A percentile compares a stretch with the other conserved stretches of the same genome.
Conservation (phyloP, 2,329 filamentous ascomycete genomes). For the Neonectria magnoliae region DNA sequence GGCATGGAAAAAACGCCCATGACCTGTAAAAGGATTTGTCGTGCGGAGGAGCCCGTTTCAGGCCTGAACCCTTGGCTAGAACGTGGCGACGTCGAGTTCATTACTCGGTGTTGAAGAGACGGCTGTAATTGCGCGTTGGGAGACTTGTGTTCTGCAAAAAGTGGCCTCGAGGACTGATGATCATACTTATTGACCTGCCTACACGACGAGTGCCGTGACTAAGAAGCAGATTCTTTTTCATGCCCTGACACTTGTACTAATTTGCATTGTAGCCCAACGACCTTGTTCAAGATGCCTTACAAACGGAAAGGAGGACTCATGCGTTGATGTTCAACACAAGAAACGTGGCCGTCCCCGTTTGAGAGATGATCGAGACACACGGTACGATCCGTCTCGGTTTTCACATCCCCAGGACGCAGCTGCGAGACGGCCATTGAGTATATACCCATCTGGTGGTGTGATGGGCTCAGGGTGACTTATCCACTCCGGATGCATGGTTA, state of each 20-base stretch:
- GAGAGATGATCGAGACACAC: constrained; percentile 73
- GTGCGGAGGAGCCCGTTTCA: not conserved
- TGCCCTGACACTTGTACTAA: constrained; percentile 44
- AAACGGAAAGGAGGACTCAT: constrained; percentile 83
- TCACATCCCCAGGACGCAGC: constrained; percentile 57
- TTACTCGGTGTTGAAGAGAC: too few relatives aligned
- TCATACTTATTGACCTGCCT: not conserved
- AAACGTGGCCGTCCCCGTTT: constrained; percentile 82
- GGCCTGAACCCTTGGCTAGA: not conserved
- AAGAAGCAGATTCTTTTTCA: not conserved
- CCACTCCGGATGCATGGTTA: constrained; percentile 57
- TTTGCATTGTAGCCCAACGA: constrained; percentile 67
- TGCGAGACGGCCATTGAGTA: constrained; percentile 60
- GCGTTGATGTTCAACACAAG: constrained; percentile 86
- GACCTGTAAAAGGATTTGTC: not conserved
- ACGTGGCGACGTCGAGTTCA: not conserved
- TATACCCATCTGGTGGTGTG: constrained; percentile 59
- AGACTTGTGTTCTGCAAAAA: not conserved
- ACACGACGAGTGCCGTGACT: not conserved
- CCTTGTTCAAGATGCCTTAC: constrained; percentile 81
- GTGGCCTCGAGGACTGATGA: not conserved
- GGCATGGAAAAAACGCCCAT: not conserved
- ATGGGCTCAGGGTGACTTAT: constrained; percentile 57
- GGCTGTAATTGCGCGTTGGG: too few relatives aligned
- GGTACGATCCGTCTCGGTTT: constrained; percentile 64